A percentile compares a stretch with the other conserved stretches of the same genome.
These are phyloP conservation scores for Geosmithia flava DNA, from an alignment of 2,329 filamentous ascomycete genomes.

Conservation along the genomic window DNA sequence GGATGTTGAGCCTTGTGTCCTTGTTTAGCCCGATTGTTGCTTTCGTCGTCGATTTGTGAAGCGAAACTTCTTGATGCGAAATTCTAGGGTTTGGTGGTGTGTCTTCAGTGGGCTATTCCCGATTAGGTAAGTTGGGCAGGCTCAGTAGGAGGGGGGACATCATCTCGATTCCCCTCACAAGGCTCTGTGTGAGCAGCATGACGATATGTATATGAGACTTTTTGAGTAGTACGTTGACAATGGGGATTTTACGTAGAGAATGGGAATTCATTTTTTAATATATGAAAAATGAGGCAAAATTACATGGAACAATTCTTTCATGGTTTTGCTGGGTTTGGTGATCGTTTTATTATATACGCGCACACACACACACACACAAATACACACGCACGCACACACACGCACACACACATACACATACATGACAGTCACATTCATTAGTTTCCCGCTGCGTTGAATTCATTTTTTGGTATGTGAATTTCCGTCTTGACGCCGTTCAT, in stretches of 20 bases:
- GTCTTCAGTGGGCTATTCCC: conserved; percentile 17
- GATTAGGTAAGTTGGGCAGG: conserved; percentile 6
- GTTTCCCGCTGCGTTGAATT: conserved; percentile 18
- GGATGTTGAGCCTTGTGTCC: conserved; percentile 21
- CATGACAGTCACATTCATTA: neutral
- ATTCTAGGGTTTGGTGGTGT: conserved; percentile 32
- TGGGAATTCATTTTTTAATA: too few relatives aligned
- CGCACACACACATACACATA: neutral
- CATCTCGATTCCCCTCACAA: neutral
- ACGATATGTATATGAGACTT: too few relatives aligned
- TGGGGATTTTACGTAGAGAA: too few relatives aligned
- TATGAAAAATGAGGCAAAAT: too few relatives aligned
- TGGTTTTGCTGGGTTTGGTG: too few relatives aligned
- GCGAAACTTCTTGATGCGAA: conserved; percentile 22
- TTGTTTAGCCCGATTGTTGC: conserved; percentile 16
- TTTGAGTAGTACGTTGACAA: too few relatives aligned
- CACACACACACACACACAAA: too few relatives aligned
- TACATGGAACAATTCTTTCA: too few relatives aligned
- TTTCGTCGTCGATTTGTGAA: conserved; percentile 24
- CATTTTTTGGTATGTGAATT: conserved; percentile 19
- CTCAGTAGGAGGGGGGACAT: neutral
- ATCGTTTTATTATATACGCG: too few relatives aligned
- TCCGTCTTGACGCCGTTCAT: conserved; percentile 58
- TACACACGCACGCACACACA: too few relatives aligned
- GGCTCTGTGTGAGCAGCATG: neutral